Evolutionary conservation across 1,284 basidiomycete species (phyloP).

Genomic region (Leccinum holopus): DNA sequence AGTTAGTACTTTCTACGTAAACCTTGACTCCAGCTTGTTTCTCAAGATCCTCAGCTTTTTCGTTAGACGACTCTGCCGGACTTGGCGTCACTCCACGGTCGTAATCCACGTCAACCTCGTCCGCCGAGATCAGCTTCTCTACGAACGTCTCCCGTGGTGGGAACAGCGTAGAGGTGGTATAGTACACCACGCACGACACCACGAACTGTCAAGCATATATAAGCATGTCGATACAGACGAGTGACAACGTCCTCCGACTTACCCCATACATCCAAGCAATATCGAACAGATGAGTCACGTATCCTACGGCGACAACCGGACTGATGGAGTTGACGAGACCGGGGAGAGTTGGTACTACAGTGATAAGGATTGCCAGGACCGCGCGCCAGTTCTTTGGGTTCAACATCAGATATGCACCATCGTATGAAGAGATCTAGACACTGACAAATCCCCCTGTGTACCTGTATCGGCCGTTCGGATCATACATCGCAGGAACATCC

Average conservation of each 20-base stretch:
- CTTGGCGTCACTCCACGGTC: slow-evolving; percentile 2
- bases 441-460: slow-evolving; percentile 65
- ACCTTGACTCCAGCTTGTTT: slow-evolving; percentile 3
- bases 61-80: neutral
- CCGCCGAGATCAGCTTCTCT: slow-evolving; percentile 41
- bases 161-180: slow-evolving; percentile 50
- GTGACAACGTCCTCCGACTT: slow-evolving; percentile 25
- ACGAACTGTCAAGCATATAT: slow-evolving; percentile 38
- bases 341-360: slow-evolving; percentile 68
- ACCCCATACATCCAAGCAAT: slow-evolving; percentile 75
- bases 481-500: slow-evolving; percentile 73
- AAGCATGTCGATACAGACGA: slow-evolving; percentile 19
- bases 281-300: slow-evolving; percentile 55
- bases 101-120: slow-evolving; percentile 15
- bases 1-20: neutral
- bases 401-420: slow-evolving; percentile 8
- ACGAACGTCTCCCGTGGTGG: slow-evolving; percentile 62
- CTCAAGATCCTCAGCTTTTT: slow-evolving; percentile 8
- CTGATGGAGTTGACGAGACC: slow-evolving; percentile 71
- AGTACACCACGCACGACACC: slow-evolving; percentile 47
- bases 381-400: slow-evolving; percentile 69
- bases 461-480: slow-evolving; percentile 62
- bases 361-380: slow-evolving; percentile 53
- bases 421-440: slow-evolving; percentile 14
- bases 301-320: slow-evolving; percentile 51